These are phyloP conservation scores for Cordyceps militaris DNA, from an alignment of 2,329 filamentous ascomycete genomes.

Conservation along the genomic window DNA sequence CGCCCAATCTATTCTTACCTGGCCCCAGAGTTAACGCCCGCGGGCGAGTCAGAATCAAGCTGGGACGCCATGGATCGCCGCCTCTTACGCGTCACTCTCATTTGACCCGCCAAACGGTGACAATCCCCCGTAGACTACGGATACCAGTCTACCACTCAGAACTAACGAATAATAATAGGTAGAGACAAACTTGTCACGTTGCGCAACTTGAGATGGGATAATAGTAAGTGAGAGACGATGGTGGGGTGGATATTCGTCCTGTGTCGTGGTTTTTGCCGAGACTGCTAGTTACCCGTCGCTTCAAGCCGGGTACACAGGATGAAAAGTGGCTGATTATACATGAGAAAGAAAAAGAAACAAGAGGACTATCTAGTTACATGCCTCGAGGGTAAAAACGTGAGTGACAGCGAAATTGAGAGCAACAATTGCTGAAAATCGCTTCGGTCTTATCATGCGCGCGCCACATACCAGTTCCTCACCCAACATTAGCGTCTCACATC, in stretches of 20 bases:
- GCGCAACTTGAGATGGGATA: not conserved
- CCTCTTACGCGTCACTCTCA: slow-evolving; percentile 4
- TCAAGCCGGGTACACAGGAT: not conserved
- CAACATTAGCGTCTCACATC: too few relatives aligned
- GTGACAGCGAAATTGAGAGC: too few relatives aligned
- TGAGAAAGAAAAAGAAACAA: too few relatives aligned
- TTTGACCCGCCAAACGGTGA: not conserved
- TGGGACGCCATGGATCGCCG: not conserved
- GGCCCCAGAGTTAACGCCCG: not conserved
- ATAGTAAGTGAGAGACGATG: not conserved
- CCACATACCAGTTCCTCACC: too few relatives aligned
- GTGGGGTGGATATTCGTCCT: not conserved
- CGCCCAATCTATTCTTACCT: not conserved
- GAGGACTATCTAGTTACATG: too few relatives aligned
- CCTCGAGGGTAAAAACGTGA: too few relatives aligned
- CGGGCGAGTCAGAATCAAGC: not conserved
- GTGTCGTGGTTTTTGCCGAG: not conserved
- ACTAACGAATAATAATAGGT: too few relatives aligned
- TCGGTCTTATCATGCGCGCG: too few relatives aligned
- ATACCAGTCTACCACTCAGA: not conserved
- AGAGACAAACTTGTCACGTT: not conserved
- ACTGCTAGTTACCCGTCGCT: not conserved
- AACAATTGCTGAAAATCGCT: too few relatives aligned
- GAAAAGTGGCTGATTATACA: too few relatives aligned
- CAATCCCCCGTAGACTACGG: not conserved